phyloP scores from a whole-genome alignment of 2,329 filamentous ascomycete species.

The Colletotrichum sp. region DNA sequence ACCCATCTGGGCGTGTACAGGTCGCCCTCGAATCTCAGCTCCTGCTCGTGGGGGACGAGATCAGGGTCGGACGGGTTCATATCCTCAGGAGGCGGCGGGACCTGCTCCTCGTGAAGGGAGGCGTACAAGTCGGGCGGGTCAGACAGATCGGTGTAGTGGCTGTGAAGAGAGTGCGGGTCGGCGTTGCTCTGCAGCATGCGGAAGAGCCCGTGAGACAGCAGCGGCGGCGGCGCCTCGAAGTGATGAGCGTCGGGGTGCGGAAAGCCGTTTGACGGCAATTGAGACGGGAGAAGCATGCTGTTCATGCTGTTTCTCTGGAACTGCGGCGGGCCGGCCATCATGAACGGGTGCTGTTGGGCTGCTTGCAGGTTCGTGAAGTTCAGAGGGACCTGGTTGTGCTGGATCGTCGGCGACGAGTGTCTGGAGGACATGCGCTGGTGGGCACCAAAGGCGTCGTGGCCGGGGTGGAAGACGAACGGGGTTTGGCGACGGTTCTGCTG shows the following conservation, averaged over 20 bases:
- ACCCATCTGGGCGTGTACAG: constrained; percentile 86
- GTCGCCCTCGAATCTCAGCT: constrained; percentile 79
- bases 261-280: constrained; percentile 48
- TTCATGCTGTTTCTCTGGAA: constrained; percentile 66
- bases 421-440: constrained; percentile 61
- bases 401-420: constrained; percentile 56
- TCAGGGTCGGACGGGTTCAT: constrained; percentile 82
- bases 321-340: constrained; percentile 56
- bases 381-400: constrained; percentile 54
- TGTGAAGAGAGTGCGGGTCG: constrained; percentile 69
- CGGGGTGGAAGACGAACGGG: constrained; percentile 67
- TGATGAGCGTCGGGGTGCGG: constrained; percentile 51
- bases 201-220: constrained; percentile 76
- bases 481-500: constrained; percentile 59
- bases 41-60: constrained; percentile 78
- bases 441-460: constrained; percentile 62
- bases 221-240: constrained; percentile 64
- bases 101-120: constrained; percentile 75
- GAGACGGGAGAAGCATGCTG: constrained; percentile 57
- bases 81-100: constrained; percentile 77
- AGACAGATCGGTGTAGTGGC: constrained; percentile 75
- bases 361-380: constrained; percentile 61
- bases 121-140: constrained; percentile 80
- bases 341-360: constrained; percentile 59
- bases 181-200: constrained; percentile 78